Evolutionary conservation across 1,284 basidiomycete genomes (phyloP).

Genomic region (Macrocystidia cucumis): DNA sequence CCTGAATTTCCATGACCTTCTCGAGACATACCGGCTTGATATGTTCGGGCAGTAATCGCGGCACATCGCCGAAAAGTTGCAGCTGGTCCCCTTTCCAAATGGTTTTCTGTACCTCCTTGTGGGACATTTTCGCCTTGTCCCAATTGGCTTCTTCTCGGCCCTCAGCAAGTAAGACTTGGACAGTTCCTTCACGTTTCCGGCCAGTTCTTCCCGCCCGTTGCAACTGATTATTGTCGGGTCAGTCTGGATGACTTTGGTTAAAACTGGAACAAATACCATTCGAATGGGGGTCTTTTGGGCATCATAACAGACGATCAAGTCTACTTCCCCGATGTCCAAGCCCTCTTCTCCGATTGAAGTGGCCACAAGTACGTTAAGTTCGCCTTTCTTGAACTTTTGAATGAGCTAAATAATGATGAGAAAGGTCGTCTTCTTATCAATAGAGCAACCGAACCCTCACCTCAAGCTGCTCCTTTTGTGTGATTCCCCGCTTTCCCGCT

Average conservation of each 20-base stretch:
- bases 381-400: conserved; percentile 79
- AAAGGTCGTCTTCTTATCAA: conserved; percentile 4
- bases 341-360: conserved; percentile 99
- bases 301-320: conserved; percentile 95
- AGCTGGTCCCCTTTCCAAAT: conserved; percentile 84
- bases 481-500: conserved; percentile 80
- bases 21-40: conserved; percentile 75
- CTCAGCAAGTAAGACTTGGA: conserved; percentile 92
- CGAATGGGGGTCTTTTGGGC: conserved; percentile 95
- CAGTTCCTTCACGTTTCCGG: conserved; percentile 83
- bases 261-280: conserved; percentile 54
- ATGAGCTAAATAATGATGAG: conserved; percentile 51
- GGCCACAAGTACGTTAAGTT: conserved; percentile 90
- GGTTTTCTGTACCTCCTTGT: conserved; percentile 85
- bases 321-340: conserved; percentile 99
- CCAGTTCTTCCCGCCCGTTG: conserved; percentile 97
- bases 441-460: conserved; percentile 33
- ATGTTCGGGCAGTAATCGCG: conserved; percentile 76
- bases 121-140: conserved; percentile 83
- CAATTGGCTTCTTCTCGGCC: conserved; percentile 89
- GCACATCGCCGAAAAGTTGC: conserved; percentile 90
- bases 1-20: conserved; percentile 74
- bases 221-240: conserved; percentile 43
- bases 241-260: not conserved
- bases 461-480: conserved; percentile 87